phyloP scores from a whole-genome alignment of 2,329 filamentous ascomycete genomes.

The Setomelanomma holmii region DNA sequence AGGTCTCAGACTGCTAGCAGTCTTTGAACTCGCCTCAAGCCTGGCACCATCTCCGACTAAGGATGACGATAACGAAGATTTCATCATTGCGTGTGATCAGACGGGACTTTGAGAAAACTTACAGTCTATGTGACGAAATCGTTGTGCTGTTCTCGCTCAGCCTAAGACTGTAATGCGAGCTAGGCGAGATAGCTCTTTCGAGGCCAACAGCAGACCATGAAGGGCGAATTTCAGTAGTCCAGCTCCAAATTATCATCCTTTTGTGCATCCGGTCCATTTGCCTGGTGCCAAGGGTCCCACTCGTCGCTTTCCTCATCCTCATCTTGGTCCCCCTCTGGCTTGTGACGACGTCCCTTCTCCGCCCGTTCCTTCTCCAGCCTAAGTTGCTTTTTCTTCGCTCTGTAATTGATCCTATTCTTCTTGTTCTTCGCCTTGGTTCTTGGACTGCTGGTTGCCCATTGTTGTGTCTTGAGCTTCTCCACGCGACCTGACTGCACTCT shows the following conservation, averaged over 20 bases:
- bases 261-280: slow-evolving; percentile 53
- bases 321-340: no score
- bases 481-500: slow-evolving; percentile 19
- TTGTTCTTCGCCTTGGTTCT: slow-evolving; percentile 35
- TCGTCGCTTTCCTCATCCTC: slow-evolving; percentile 48
- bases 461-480: slow-evolving; percentile 28
- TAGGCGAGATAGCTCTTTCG: no score
- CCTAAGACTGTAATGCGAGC: no score
- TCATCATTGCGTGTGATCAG: slow-evolving; percentile 70
- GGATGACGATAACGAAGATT: slow-evolving; percentile 91
- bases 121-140: slow-evolving; percentile 5
- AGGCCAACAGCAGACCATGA: no score
- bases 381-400: slow-evolving; percentile 31
- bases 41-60: slow-evolving; percentile 73
- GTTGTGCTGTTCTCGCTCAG: no score
- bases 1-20: slow-evolving; percentile 26
- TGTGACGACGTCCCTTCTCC: slow-evolving; percentile 14
- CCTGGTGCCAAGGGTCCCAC: slow-evolving; percentile 54
- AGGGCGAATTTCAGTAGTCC: slow-evolving; percentile 59
- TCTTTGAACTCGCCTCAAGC: slow-evolving; percentile 33
- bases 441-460: slow-evolving; percentile 36
- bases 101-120: slow-evolving; percentile 10
- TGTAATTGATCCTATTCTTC: slow-evolving; percentile 32
- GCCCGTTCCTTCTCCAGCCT: slow-evolving; percentile 25
- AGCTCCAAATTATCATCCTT: slow-evolving; percentile 51